Evolutionary conservation across 2,329 filamentous ascomycete genomes (phyloP), one percentile per base, ranked within the genome.

Genomic region (Penicillium vulpinum): DNA sequence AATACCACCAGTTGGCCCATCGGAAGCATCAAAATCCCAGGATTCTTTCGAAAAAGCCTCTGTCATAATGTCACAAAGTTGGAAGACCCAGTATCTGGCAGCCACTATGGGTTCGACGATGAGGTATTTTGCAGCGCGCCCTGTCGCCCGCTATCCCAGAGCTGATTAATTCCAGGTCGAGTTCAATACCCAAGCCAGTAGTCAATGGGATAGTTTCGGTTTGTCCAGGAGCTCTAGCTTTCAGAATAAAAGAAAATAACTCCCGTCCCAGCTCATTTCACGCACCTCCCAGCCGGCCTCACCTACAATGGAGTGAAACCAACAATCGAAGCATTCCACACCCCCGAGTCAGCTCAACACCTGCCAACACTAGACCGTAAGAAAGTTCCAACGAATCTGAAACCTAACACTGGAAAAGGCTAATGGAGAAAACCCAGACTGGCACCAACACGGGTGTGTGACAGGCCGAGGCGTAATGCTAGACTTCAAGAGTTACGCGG

Each of bases 401-500:
- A 28, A 26, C 15, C 18, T 15, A 33, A 2, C 6, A 21, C 11
- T n/a, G 15, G 18, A 28, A 31, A 29, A 29, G 52, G 26, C 41
- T 41, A 61, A 52, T 38, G 35, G 39, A 67, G 0, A 63, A 60
- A 60, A 7, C 55, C 55, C 61, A 78, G 62, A 73, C 46, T 76
- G 74, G 73, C 66, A 75, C 33, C 63, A 71, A 11, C 80, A 74
- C 2, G 79, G 80, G 35, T 60, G 62, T 21, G 75, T 84, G 7
- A 78, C 78, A 2, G 81, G 81, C 3, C 76, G 82, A 0, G 81
- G 81, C 21, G 73, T 84, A 2, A 70, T 84, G 0, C 68, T 84
- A 0, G 84, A 87, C 66, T 85, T 80, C 52, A 77, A 75, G 48
- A 62, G 71, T 10, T 90, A 87, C 81, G 64, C 86, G 2, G 77